Base-by-base conservation (phyloP, 225 moss, liverwort and hornwort genomes). In the Straminergon stramineum region DNA sequence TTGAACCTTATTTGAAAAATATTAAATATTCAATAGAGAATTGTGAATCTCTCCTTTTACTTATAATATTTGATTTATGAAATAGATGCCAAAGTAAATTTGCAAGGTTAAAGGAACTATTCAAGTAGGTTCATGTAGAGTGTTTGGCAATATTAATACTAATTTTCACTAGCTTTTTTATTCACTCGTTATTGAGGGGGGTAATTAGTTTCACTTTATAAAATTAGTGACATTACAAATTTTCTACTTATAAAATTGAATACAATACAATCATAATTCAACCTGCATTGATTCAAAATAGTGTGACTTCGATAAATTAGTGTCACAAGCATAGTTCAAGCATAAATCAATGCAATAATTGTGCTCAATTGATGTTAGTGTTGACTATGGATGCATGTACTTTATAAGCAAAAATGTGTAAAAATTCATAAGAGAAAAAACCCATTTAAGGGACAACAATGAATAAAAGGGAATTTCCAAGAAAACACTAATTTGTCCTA, bases 111-210 rank as follows among this genome's bases (percentile, higher is more conserved):
- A 31, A 2, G 31, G 3, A 31, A 48, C 18, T 31, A 75, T 1
- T 31, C 31, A 18, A 48, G 11, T 18, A 48, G 31, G 4, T 48
- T 75, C 7, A 31, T 31, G 11, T 75, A 48, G 30, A 48, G 2
- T 0, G 0, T 48, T 30, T 10, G 10, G 28, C 17, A 28, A 74
- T 45, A 74, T 10, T 17, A 31, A 48, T 48, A 48, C 17, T 48
- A 11, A 30, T 75, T 74, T 4, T 75, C 6, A 75, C 4, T 18
- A 30, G n/a, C n/a, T n/a, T n/a, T n/a, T n/a, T n/a, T n/a, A n/a
- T n/a, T n/a, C n/a, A n/a, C n/a, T n/a, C n/a, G n/a, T n/a, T n/a
- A 76, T 13, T 52, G 21, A 75, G 0, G 0, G 0, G 20, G 3
- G 1, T 2, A 34, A 34, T 52, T 34, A 34, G 17, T 13, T 52